Evolutionary conservation across 305 asterid species (phyloP).

Genomic region (Fraxinus platypoda): DNA sequence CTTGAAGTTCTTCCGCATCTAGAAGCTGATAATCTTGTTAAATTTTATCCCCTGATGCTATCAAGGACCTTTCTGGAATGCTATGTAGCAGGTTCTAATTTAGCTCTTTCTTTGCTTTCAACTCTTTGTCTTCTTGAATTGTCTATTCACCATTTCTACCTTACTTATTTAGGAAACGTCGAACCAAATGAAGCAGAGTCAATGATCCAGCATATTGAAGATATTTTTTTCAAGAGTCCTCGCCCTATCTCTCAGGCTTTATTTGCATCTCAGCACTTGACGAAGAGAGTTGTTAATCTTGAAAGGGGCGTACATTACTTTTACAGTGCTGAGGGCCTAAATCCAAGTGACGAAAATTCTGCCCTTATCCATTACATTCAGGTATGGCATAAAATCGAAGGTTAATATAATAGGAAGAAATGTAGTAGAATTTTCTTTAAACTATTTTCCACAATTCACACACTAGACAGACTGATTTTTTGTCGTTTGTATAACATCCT

Average conservation of each 20-base stretch:
- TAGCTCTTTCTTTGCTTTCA: slow-evolving; percentile 10
- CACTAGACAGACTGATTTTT: not conserved
- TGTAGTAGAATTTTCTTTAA: not conserved
- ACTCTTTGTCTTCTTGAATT: slow-evolving; percentile 15
- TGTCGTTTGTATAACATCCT: not conserved
- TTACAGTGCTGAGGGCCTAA: slow-evolving; percentile 68
- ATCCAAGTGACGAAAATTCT: slow-evolving; percentile 93
- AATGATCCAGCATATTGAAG: slow-evolving; percentile 64
- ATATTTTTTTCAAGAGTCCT: slow-evolving; percentile 64
- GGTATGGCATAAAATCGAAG: slow-evolving; percentile 39
- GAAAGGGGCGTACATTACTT: slow-evolving; percentile 60
- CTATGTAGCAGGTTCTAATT: slow-evolving; percentile 71
- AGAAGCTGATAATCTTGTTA: slow-evolving; percentile 58
- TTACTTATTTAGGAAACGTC: slow-evolving; percentile 63
- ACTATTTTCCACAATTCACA: not conserved
- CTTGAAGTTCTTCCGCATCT: slow-evolving; percentile 81
- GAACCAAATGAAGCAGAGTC: slow-evolving; percentile 78
- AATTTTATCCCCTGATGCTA: slow-evolving; percentile 72
- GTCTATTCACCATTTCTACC: slow-evolving; percentile 12
- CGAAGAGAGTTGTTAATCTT: slow-evolving; percentile 79
- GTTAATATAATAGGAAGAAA: not conserved
- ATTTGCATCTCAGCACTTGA: slow-evolving; percentile 77
- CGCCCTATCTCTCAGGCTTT: slow-evolving; percentile 62
- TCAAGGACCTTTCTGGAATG: slow-evolving; percentile 83
- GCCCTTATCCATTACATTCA: slow-evolving; percentile 92